Evolutionary conservation across 345 rosid species (phyloP).

Genomic region (Corchorus olitorius): DNA sequence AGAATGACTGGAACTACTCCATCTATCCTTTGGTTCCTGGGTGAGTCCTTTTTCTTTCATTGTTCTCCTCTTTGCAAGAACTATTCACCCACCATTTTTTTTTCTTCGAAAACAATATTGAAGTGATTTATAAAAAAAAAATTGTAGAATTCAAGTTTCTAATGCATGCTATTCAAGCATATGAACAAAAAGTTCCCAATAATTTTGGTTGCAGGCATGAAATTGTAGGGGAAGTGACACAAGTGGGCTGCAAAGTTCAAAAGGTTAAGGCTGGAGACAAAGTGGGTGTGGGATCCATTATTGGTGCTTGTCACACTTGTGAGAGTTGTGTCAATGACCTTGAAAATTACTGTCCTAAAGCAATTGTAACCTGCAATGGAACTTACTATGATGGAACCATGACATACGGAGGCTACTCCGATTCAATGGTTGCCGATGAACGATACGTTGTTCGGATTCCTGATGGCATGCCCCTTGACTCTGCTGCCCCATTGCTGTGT

Average conservation of each 20-base stretch:
- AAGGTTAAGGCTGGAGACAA: constrained; percentile 59
- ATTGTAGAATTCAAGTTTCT: no score
- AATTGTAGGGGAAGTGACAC: constrained; percentile 57
- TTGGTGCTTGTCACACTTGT: constrained; percentile 54
- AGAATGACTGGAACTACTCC: constrained; percentile 56
- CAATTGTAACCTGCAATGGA: constrained; percentile 37
- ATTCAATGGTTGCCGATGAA: constrained; percentile 52
- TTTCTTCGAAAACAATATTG: no score
- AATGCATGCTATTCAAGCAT: no score
- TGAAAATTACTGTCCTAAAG: constrained; percentile 56
- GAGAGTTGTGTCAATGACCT: constrained; percentile 45
- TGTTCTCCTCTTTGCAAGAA: no score
- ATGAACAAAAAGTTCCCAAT: background rate
- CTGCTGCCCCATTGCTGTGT: constrained; percentile 66
- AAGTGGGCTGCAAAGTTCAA: constrained; percentile 51
- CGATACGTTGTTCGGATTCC: constrained; percentile 58
- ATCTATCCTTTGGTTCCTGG: constrained; percentile 72
- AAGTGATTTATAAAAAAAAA: no score
- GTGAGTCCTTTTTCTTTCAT: constrained; percentile 26
- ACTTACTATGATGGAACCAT: constrained; percentile 48
- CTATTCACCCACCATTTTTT: no score
- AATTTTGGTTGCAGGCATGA: constrained; percentile 46
- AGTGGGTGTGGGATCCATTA: constrained; percentile 60
- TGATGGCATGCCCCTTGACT: constrained; percentile 49
- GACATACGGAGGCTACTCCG: constrained; percentile 61